Base-by-base conservation (phyloP, 805 yeast genomes). In the Saturnispora besseyi region DNA sequence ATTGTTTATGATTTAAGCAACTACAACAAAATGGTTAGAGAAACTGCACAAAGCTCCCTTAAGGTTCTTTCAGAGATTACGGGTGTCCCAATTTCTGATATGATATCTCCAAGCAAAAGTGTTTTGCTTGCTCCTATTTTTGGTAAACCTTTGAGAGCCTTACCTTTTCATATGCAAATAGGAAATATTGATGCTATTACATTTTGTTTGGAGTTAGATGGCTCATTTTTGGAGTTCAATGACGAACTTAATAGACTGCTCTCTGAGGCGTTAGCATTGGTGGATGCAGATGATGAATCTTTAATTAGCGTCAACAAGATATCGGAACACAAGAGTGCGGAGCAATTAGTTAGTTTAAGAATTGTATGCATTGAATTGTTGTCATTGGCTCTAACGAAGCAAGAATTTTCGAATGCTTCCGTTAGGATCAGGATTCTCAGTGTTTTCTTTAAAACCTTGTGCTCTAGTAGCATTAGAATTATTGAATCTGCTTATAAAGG, bases 171-270 rank as follows among this genome's bases (percentile, higher is more conserved):
- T 4, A 93, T 91, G 96, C 99, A 95, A 68, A 93, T 93, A 50
- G 99, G 99, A 34, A 90, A 93, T 63, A 90, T 93, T 53, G 98
- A 93, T 65, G 98, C 98, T 1, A 87, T 93, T n/a, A 82, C 96
- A 0, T 95, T 82, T 65, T 91, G 97, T 61, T 69, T 93, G 51
- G 80, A 84, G 1, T 71, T 91, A 45, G 93, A 87, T 11, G 77
- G 84, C 54, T 76, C 96, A 0, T 89, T 91, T 57, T 69, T 91
- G 55, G 82, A 83, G 9, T 91, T 88, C 62, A 87, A 86, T 57
- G 98, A 93, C 49, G 98, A 95, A 61, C 68, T 93, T 52, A 85
- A 83, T 52, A 71, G 99, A 48, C 70, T 95, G 50, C 68, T 93
- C 9, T 78, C 87, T 51, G 99, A 93, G 62, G 96, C 97, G 0